A percentile compares a stretch with the other conserved stretches of the same genome.
phyloP scores from a whole-genome alignment of 768 basidiomycete genomes.

The Pleurotus giganteus region DNA sequence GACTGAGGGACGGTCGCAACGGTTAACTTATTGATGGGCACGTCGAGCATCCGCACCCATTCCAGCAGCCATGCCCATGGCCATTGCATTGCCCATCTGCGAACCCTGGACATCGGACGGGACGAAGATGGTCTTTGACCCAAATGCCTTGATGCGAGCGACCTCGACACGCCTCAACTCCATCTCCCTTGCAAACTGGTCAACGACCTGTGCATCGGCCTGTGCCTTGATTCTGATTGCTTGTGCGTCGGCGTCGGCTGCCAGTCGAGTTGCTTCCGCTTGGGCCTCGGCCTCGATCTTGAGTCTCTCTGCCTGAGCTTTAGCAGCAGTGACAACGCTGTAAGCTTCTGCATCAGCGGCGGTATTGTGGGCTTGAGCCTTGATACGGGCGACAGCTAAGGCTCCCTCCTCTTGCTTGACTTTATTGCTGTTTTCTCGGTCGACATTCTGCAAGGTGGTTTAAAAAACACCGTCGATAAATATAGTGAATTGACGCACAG shows the following conservation, averaged over 20 bases:
- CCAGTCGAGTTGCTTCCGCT: conserved; percentile 74
- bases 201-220: conserved; percentile 60
- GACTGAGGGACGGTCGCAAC: too few relatives aligned
- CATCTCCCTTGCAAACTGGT: conserved; percentile 78
- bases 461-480: neutral
- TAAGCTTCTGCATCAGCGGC: conserved; percentile 79
- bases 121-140: conserved; percentile 66
- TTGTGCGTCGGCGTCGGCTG: conserved; percentile 72
- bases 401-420: conserved; percentile 84
- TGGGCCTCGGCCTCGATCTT: conserved; percentile 78
- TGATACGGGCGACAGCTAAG: conserved; percentile 74
- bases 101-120: conserved; percentile 59
- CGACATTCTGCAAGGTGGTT: conserved; percentile 59
- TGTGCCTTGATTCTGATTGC: conserved; percentile 62
- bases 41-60: conserved; percentile 45
- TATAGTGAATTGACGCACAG: conserved; percentile 40
- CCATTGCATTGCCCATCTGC: conserved; percentile 61
- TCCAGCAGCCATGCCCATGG: conserved; percentile 67
- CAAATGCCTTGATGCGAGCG: conserved; percentile 59
- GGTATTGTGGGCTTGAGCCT: conserved; percentile 61
- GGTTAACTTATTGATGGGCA: neutral
- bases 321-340: conserved; percentile 67
- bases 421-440: conserved; percentile 84
- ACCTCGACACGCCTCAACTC: conserved; percentile 67
- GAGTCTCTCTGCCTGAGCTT: conserved; percentile 65